Conservation (phyloP, 305 asterid genomes). For the Solanum chacoense region DNA sequence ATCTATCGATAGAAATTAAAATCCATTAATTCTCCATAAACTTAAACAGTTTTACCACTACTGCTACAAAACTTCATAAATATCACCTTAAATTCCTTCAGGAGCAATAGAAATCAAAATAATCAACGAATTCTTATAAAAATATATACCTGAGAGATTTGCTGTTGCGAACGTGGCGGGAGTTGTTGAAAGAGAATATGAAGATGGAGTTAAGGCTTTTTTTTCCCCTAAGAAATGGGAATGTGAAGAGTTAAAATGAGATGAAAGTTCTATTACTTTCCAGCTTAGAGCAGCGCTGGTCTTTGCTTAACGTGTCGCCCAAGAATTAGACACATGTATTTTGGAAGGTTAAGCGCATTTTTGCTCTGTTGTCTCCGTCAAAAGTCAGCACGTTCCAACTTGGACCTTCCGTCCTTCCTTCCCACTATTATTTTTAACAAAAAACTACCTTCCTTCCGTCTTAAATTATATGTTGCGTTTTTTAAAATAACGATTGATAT, state of each 20-base stretch:
- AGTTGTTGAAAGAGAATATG: background rate
- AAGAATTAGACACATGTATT: background rate
- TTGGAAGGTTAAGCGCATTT: background rate
- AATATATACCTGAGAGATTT: background rate
- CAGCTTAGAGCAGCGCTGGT: background rate
- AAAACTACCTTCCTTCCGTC: rapidly evolving
- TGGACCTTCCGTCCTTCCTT: background rate
- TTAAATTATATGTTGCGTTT: too few relatives aligned
- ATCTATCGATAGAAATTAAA: background rate
- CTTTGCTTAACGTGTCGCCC: background rate
- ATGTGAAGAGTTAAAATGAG: background rate
- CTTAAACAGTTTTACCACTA: background rate
- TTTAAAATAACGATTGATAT: rapidly evolving
- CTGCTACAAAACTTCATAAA: background rate
- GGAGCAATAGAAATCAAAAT: background rate
- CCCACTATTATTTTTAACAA: background rate
- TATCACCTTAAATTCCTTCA: background rate
- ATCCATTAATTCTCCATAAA: background rate
- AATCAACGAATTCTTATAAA: background rate
- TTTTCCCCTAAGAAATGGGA: background rate
- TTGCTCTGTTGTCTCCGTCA: background rate
- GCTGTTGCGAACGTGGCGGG: background rate
- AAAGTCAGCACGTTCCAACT: background rate
- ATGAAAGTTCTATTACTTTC: background rate
- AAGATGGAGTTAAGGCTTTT: background rate